Evolutionary conservation across 179 eudicot species (phyloP).

Genomic region (Dionaea muscipula): DNA sequence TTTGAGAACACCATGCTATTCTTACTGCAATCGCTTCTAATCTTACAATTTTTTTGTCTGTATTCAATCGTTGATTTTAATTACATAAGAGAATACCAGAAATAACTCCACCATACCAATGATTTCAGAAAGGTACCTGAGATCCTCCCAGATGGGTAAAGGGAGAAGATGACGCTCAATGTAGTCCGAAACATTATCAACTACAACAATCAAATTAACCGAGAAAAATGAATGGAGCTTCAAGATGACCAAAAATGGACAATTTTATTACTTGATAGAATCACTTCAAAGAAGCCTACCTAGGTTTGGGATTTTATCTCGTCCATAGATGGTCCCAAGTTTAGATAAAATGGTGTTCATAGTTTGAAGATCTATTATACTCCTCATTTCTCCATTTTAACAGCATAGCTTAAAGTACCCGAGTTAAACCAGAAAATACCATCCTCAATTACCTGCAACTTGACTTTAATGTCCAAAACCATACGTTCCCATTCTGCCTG

Average conservation of each 20-base stretch:
- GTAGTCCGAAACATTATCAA: conserved; percentile 72
- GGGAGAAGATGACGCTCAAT: conserved; percentile 92
- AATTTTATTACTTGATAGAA: too few relatives aligned
- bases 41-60: too few relatives aligned
- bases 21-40: too few relatives aligned
- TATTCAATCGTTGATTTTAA: too few relatives aligned
- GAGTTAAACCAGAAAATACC: not conserved
- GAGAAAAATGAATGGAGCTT: conserved; percentile 97
- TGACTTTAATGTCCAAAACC: conserved; percentile 94
- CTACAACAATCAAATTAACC: conserved; percentile 81
- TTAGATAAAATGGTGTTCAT: too few relatives aligned
- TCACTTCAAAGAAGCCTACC: too few relatives aligned
- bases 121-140: conserved; percentile 46
- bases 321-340: too few relatives aligned
- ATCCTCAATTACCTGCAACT: conserved; percentile 61
- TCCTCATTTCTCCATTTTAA: not conserved
- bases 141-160: conserved; percentile 86
- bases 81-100: not conserved
- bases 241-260: too few relatives aligned
- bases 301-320: too few relatives aligned
- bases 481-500: conserved; percentile 97
- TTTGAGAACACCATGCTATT: too few relatives aligned
- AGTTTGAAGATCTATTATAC: too few relatives aligned
- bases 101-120: too few relatives aligned
- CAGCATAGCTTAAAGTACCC: not conserved